These are phyloP conservation scores for Bryoerythrophyllum caledonicum DNA, from an alignment of 225 moss, liverwort and hornwort species.

Conservation along the genomic window DNA sequence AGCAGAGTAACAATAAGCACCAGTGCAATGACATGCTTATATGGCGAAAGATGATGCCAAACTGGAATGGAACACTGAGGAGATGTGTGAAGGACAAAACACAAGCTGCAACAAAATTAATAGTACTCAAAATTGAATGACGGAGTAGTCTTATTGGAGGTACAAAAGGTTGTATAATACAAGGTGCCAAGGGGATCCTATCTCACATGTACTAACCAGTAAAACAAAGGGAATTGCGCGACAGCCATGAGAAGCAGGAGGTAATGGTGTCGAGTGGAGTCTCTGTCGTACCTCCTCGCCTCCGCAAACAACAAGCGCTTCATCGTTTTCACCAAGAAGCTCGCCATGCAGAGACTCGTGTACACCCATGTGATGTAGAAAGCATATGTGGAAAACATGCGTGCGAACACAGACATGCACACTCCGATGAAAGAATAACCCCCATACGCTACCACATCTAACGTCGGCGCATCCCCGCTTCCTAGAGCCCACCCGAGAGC, in stretches of 20 bases:
- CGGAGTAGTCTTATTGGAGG: background rate
- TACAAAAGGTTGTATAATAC: constrained; percentile 18
- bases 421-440: constrained; percentile 92
- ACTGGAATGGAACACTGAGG: background rate
- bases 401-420: constrained; percentile 60
- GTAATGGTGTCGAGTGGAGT: constrained; percentile 90
- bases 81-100: background rate
- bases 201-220: constrained; percentile 67
- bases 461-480: constrained; percentile 78
- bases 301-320: constrained; percentile 93
- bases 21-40: background rate
- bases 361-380: constrained; percentile 66
- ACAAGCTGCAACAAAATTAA: background rate
- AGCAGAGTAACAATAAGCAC: background rate
- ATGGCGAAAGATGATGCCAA: background rate
- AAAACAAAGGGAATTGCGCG: constrained; percentile 79
- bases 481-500: constrained; percentile 66
- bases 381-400: constrained; percentile 68
- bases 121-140: constrained; percentile 8
- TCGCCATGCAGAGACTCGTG: constrained; percentile 87
- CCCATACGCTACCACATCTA: constrained; percentile 89
- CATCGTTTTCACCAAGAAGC: constrained; percentile 90
- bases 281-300: constrained; percentile 88
- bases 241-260: constrained; percentile 83
- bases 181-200: constrained; percentile 13